Conservation (phyloP, 2,329 filamentous ascomycete species). For the Ceratocystis albifundus region DNA sequence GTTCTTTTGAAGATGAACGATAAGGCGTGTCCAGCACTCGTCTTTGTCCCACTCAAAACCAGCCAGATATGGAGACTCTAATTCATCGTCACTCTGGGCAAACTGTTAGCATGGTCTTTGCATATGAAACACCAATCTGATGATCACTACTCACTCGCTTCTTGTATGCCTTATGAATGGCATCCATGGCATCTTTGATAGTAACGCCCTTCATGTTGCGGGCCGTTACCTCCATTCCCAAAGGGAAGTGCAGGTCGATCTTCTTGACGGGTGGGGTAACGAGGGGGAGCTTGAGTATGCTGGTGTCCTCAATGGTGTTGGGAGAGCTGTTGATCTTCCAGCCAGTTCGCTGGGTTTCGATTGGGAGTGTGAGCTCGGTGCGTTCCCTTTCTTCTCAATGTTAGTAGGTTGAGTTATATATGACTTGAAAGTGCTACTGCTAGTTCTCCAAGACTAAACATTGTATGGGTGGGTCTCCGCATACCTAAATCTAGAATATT, state of each 20-base stretch:
- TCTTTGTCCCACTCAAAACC: conserved; percentile 97
- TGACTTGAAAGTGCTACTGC: background rate
- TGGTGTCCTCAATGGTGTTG: conserved; percentile 65
- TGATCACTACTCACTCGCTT: conserved; percentile 65
- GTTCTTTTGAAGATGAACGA: conserved; percentile 69
- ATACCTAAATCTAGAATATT: conserved; percentile 81
- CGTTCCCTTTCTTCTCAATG: conserved; percentile 54
- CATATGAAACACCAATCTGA: background rate
- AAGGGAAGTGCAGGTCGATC: conserved; percentile 84
- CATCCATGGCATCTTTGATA: conserved; percentile 91
- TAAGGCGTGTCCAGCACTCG: conserved; percentile 75
- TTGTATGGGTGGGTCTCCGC: conserved; percentile 27
- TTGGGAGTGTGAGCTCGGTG: conserved; percentile 59
- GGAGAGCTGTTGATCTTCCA: conserved; percentile 94
- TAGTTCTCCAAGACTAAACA: conserved; percentile 4
- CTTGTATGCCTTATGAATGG: conserved; percentile 92
- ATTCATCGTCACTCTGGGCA: conserved; percentile 72
- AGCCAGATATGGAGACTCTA: conserved; percentile 74
- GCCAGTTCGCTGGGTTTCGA: conserved; percentile 76
- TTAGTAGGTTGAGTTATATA: conserved; percentile 21
- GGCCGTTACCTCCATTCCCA: conserved; percentile 77
- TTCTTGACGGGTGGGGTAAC: conserved; percentile 78
- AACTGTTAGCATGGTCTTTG: too few relatives aligned
- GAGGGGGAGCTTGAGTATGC: conserved; percentile 69
- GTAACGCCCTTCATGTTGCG: conserved; percentile 90